Base-by-base conservation (phyloP, 139 green algal species). In the Coelastrella sp. region DNA sequence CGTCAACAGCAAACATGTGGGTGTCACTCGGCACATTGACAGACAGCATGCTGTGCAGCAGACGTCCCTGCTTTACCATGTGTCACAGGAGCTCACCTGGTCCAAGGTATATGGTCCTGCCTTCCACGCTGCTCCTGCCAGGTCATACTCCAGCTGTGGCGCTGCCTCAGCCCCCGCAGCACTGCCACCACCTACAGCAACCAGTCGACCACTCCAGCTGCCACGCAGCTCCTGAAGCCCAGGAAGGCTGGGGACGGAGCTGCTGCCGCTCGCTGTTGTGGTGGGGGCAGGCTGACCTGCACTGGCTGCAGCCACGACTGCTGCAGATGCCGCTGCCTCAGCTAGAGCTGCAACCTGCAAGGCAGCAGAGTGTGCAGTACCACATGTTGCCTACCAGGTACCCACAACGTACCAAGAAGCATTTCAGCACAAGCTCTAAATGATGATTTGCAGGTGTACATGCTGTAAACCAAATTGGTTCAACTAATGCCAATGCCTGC, bases 21-120 rank as follows among this genome's bases (percentile, higher is more conserved):
- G 32, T 47, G 1, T 47, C 32, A 47, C 32, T 47, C 32, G 32
- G 32, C 32, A 47, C 1, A 16, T 47, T 47, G 32, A 47, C 16
- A 20, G 32, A 47, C 32, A 47, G 32, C 32, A 47, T 47, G 32
- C 32, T 47, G 32, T 47, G 32, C 32, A 1, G 32, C 32, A 47
- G 32, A 47, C 32, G 32, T 47, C 32, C 32, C 32, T 47, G 32
- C 32, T 47, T 47, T 47, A 47, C 32, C 32, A 71, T 78, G 17
- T 78, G 73, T 23, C 73, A 78, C 3, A 7, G 32, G 32, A 47
- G 32, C 71, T 3, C 85, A 89, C 85, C 85, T 85, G 56, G 59
- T 95, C 92, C 47, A 93, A 20, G 0, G 71, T 90, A 85, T 93
- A 93, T 56, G 17, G 59, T 17, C 90, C 90, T 78, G 77, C 86